A percentile compares a stretch with the other conserved stretches of the same genome.
Conservation (phyloP, 2,329 filamentous ascomycete genomes). For the Zymoseptoria crescenta region DNA sequence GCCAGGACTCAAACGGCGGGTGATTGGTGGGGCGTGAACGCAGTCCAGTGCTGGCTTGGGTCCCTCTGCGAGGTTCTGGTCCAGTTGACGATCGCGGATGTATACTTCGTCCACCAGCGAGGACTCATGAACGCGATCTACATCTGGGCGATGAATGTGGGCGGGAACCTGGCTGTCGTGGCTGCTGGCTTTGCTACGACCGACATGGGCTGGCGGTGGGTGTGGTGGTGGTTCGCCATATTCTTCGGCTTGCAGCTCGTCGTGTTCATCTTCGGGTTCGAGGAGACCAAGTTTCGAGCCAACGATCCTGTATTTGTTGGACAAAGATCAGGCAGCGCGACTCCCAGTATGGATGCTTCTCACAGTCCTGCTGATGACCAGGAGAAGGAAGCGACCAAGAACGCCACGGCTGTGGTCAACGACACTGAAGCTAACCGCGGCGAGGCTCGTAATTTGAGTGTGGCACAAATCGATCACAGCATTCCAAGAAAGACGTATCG, state of each 20-base stretch:
- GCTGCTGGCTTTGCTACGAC: constrained; percentile 36
- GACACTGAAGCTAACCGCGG: constrained; percentile 1
- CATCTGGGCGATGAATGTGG: constrained; percentile 31
- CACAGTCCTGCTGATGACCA: constrained; percentile 3
- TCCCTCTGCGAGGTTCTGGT: constrained; percentile 46
- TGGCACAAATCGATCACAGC: constrained; percentile 20
- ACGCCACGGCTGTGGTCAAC: constrained; percentile 1
- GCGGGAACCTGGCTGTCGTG: constrained; percentile 33
- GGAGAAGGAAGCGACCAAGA: constrained; percentile 4
- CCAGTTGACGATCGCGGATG: constrained; percentile 42
- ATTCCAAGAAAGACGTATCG: constrained; percentile 38
- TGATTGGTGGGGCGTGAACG: constrained; percentile 40
- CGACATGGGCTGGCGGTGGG: constrained; percentile 44
- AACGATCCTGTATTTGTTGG: constrained; percentile 8
- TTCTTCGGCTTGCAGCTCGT: constrained; percentile 33
- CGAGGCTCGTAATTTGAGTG: constrained; percentile 14
- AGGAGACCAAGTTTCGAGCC: constrained; percentile 31
- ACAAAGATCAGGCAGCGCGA: constrained; percentile 1
- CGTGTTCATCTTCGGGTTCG: constrained; percentile 38
- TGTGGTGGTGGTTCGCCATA: constrained; percentile 39
- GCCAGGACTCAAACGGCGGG: constrained; percentile 36
- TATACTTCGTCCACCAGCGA: constrained; percentile 41
- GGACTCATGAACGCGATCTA: constrained; percentile 43
- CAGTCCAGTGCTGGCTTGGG: constrained; percentile 39
- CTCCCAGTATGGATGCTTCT: neutral